Evolutionary conservation across 768 basidiomycete genomes (phyloP), one percentile per base, ranked within the genome.

Genomic region (Pulveroboletus sp.): DNA sequence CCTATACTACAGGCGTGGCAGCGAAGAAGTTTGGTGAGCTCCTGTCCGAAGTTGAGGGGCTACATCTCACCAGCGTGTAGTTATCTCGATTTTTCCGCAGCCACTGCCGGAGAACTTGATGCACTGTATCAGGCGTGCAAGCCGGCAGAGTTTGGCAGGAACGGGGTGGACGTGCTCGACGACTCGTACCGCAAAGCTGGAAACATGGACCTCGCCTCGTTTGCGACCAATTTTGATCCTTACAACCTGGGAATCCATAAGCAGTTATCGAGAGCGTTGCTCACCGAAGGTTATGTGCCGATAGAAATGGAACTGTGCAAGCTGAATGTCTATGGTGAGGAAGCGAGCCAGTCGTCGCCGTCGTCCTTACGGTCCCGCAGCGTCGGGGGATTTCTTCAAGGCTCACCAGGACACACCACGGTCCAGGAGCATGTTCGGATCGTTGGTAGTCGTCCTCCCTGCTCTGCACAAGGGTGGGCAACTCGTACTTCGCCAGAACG

Each of bases 311-410:
- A 29, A 29, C 47, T 76, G 7, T 75, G 76, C 58, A 77, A 77
- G 50, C 62, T 78, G 44, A 76, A 78, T 45, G 71, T 77, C 5
- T 77, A 78, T 44, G 71, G 78, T 29, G 12, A 29, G 27, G 6
- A 29, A 6, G 6, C 27, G 6, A 12, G 12, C 27, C 27, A 29
- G 27, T 12, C 27, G 12, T 29, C 12, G 14, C 12, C 12, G 10
- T 16, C 40, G 39, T 30, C 27, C 10, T 29, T 29, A 29, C 12
- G 6, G 27, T 29, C 27, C 6, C 27, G 27, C 12, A 29, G 27
- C 6, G 6, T 12, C 27, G 12, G 12, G 27, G 6, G 27, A 29
- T 12, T 29, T 29, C 27, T 29, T 29, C 27, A 29, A 29, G 27
- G 42, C 45, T 12, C 27, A 29, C 27, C 6, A 29, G 27, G 27